These are phyloP conservation scores for Asclepias syriaca DNA, from an alignment of 257 asterid genomes.

Conservation along the genomic window DNA sequence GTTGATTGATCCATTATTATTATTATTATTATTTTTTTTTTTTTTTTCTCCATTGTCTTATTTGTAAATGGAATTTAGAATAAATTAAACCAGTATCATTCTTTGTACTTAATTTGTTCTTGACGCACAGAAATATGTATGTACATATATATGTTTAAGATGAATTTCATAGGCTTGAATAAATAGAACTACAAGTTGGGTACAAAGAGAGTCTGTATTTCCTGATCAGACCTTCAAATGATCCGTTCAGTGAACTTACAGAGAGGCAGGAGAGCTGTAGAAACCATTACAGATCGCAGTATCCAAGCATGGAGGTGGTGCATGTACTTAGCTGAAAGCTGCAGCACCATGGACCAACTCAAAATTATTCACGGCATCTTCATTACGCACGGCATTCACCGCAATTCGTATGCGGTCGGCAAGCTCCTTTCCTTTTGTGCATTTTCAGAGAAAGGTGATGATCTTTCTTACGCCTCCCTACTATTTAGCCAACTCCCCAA, in stretches of 20 bases:
- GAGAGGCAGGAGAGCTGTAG: slow-evolving; percentile 3
- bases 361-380: slow-evolving; percentile 64
- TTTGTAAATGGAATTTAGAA: neutral
- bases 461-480: slow-evolving; percentile 45
- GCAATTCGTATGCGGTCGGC: slow-evolving; percentile 50
- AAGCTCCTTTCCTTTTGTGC: slow-evolving; percentile 55
- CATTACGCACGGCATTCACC: slow-evolving; percentile 49
- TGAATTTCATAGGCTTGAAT: neutral
- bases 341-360: slow-evolving; percentile 50
- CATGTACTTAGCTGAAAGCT: slow-evolving; percentile 31
- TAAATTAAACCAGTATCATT: neutral
- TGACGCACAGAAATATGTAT: neutral
- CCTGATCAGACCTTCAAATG: neutral
- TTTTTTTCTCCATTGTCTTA: neutral
- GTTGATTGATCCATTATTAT: neutral
- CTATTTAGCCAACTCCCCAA: slow-evolving; percentile 51
- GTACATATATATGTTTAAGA: neutral
- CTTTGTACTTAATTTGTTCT: neutral
- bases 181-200: neutral
- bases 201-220: neutral
- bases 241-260: slow-evolving; percentile 8
- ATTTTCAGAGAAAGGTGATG: slow-evolving; percentile 40
- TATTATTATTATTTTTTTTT: too few species aligned
- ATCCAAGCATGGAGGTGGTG: slow-evolving; percentile 34
- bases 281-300: slow-evolving; percentile 12